phyloP scores from a whole-genome alignment of 768 basidiomycete genomes.

The Russula compacta region DNA sequence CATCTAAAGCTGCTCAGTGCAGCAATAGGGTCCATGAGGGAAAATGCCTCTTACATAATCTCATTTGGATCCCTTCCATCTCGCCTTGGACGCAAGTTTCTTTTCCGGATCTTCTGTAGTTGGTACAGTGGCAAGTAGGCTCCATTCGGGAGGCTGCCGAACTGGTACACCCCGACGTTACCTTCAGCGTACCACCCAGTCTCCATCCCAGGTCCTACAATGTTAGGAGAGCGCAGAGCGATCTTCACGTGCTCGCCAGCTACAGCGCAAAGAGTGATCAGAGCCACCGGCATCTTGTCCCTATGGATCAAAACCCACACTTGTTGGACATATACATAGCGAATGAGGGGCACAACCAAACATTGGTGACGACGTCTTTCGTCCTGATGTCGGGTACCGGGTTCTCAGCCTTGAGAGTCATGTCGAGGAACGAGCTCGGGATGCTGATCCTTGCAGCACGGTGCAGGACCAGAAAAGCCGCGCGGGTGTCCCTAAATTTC shows the following conservation, averaged over 20 bases:
- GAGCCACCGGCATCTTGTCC: not conserved
- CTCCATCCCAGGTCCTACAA: not conserved
- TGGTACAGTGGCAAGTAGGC: conserved; percentile 9
- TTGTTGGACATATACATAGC: conserved; percentile 15
- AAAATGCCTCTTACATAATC: not conserved
- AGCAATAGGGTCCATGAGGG: not conserved
- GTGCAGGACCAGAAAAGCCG: conserved; percentile 5
- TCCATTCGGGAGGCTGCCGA: conserved; percentile 8
- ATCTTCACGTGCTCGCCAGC: conserved; percentile 10
- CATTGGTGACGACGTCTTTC: conserved; percentile 8
- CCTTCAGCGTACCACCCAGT: conserved; percentile 15
- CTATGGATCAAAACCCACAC: not conserved
- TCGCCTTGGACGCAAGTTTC: conserved; percentile 3
- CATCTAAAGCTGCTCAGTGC: conserved; percentile 2
- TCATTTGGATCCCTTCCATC: conserved; percentile 9
- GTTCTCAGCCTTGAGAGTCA: not conserved
- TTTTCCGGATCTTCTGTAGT: not conserved
- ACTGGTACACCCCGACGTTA: conserved; percentile 13
- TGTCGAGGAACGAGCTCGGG: not conserved
- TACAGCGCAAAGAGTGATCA: not conserved
- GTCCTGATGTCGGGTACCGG: not conserved
- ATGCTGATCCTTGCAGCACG: conserved; percentile 4
- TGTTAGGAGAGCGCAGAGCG: conserved; percentile 1
- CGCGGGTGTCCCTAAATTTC: conserved; percentile 3
- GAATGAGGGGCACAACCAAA: conserved; percentile 10